Percentiles rank a stretch among this genome's conserved stretches.
Conservation (phyloP, 2,329 filamentous ascomycete genomes). For the Nemania serpens region DNA sequence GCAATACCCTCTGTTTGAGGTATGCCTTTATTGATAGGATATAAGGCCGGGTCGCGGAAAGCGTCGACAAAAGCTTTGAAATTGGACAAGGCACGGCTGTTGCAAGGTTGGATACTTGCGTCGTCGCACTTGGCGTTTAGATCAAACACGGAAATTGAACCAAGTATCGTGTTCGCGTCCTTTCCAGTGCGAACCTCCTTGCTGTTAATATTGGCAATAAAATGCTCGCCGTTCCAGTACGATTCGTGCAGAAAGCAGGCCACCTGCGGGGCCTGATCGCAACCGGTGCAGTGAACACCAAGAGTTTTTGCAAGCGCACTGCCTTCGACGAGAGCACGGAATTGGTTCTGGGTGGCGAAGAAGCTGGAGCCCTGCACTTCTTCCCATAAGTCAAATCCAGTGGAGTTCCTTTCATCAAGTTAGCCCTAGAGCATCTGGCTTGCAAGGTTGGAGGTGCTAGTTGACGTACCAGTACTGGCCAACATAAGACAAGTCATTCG, state of each 20-base stretch:
- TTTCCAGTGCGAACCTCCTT: conserved; percentile 56
- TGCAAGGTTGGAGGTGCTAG: not conserved
- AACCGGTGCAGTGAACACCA: conserved; percentile 54
- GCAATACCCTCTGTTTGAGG: conserved; percentile 49
- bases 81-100: conserved; percentile 54
- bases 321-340: conserved; percentile 57
- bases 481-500: conserved; percentile 62
- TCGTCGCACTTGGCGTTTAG: conserved; percentile 55
- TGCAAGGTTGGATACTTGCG: conserved; percentile 62
- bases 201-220: conserved; percentile 56
- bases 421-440: not conserved
- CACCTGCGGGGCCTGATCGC: conserved; percentile 55
- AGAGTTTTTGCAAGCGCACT: conserved; percentile 55
- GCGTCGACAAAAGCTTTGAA: conserved; percentile 61
- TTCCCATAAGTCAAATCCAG: conserved; percentile 65
- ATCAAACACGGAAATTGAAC: conserved; percentile 55
- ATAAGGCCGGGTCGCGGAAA: conserved; percentile 54
- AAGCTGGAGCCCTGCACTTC: conserved; percentile 62
- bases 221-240: conserved; percentile 63
- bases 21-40: conserved; percentile 57
- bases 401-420: conserved; percentile 48
- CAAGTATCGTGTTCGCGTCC: conserved; percentile 59
- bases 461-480: conserved; percentile 51
- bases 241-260: conserved; percentile 56
- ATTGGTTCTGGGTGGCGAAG: conserved; percentile 61